Evolutionary conservation across 306 rosid genomes (phyloP), one percentile per base, ranked within the genome.

Genomic region (Vicia sativa): DNA sequence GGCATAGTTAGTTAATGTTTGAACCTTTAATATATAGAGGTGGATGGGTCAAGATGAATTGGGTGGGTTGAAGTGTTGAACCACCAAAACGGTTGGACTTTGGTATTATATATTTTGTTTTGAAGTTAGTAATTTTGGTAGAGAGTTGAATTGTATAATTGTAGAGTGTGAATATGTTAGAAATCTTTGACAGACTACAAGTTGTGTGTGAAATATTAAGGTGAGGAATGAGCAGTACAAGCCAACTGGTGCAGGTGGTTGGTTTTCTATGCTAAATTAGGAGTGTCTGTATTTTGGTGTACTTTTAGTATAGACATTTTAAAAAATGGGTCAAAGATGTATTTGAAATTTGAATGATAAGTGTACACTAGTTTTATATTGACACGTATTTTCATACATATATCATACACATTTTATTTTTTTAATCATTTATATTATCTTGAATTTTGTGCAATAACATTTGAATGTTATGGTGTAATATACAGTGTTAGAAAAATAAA

Each of bases 81-180:
- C 96, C 80, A 86, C 86, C 86, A 63, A 71, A 76, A 67, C 13
- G 80, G 85, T 82, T 82, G 82, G 84, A 80, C 63, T 64, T 68
- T 66, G 53, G 86, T 37, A 68, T 71, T 56, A 21, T 21, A 1
- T 65, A 23, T 23, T 23, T 54, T 23, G 15, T 11, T 45, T 26
- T 25, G 34, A 41, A 23, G 68, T 44, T 25, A 26, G 56, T 65
- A 65, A 8, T 62, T 62, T 26, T 14, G 70, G 56, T 65, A 64
- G 10, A 64, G 10, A 25, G 65, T 69, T 69, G 56, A 55, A 55
- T 55, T 69, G 50, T 58, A 14, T 18, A 65, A 23, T 15, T 42
- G 11, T 37, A 26, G 25, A 21, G 46, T 81, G 83, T 74, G 81
- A 46, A 45, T 62, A 61, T 49, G 23, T 21, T 39, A 23, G 5